Percentiles rank a stretch among this genome's conserved stretches.
Conservation (phyloP, 148 eudicot genomes). For the Persicaria tinctoria region DNA sequence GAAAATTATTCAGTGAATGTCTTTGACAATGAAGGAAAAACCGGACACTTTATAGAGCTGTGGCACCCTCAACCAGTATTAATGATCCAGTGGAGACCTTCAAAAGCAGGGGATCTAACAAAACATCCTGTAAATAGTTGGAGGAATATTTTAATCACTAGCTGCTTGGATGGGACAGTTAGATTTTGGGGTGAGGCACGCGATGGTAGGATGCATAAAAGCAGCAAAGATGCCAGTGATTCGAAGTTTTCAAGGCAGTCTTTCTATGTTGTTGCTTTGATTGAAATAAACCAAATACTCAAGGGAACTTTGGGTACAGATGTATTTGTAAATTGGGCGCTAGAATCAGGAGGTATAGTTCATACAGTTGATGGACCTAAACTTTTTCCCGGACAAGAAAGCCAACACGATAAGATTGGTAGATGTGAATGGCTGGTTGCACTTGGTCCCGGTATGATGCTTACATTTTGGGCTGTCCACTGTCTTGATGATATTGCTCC, state of each 20-base stretch:
- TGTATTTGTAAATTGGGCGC: constrained; percentile 70
- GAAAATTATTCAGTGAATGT: constrained; percentile 46
- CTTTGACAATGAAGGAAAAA: constrained; percentile 39
- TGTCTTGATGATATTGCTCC: constrained; percentile 90
- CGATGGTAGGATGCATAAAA: constrained; percentile 53
- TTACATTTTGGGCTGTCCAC: constrained; percentile 83
- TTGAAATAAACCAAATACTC: constrained; percentile 68
- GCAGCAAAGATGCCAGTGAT: constrained; percentile 48
- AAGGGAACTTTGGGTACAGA: constrained; percentile 63
- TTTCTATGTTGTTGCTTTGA: constrained; percentile 62
- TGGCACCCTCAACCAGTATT: constrained; percentile 75
- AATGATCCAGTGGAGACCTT: constrained; percentile 91
- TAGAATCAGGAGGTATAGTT: constrained; percentile 47
- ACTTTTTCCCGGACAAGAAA: constrained; percentile 28
- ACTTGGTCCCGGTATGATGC: constrained; percentile 54
- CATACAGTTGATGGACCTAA: constrained; percentile 27
- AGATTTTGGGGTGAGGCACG: constrained; percentile 91
- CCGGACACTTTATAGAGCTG: constrained; percentile 43
- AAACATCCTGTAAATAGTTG: constrained; percentile 26
- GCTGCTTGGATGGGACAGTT: constrained; percentile 87
- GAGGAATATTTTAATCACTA: constrained; percentile 57
- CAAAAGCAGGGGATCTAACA: constrained; percentile 30
- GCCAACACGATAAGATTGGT: constrained; percentile 46
- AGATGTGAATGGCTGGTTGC: constrained; percentile 90
- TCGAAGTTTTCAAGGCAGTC: constrained; percentile 33